Conservation (phyloP, 768 basidiomycete genomes). For the Auricularia cornea region DNA sequence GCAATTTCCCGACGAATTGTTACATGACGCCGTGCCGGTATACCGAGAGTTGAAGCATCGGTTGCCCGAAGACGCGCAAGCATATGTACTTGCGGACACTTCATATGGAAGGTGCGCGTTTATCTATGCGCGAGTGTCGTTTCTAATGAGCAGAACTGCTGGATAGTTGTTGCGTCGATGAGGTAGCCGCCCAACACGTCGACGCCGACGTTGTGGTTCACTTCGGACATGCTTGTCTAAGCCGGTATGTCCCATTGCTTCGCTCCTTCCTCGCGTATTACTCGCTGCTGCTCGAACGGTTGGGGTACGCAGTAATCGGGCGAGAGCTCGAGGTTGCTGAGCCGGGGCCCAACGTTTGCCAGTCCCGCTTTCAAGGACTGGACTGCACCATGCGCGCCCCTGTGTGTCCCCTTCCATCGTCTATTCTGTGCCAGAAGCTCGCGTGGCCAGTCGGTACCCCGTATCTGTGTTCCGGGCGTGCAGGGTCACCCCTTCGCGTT, state of each 20-base stretch:
- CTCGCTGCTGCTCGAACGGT: too few relatives aligned
- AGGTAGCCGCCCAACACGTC: conserved; percentile 90
- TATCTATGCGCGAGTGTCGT: background rate
- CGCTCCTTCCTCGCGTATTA: too few relatives aligned
- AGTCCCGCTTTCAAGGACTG: too few relatives aligned
- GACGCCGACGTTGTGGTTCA: conserved; percentile 89
- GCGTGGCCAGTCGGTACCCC: too few relatives aligned
- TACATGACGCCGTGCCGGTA: conserved; percentile 79
- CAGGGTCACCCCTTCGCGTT: too few relatives aligned
- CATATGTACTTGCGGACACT: conserved; percentile 94
- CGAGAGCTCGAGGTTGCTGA: background rate
- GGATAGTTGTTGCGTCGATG: conserved; percentile 91
- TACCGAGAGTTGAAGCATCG: conserved; percentile 54
- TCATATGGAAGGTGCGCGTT: conserved; percentile 82
- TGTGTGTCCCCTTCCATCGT: too few relatives aligned
- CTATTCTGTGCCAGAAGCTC: too few relatives aligned
- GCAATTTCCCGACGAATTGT: conserved; percentile 92
- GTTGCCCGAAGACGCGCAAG: conserved; percentile 39
- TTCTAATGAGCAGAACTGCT: background rate
- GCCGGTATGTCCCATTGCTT: conserved; percentile 41
- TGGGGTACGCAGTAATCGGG: conserved; percentile 25
- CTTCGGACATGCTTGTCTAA: conserved; percentile 95
- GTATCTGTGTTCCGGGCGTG: too few relatives aligned
- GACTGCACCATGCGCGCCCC: too few relatives aligned
- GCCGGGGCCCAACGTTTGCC: too few relatives aligned